Evolutionary conservation across 345 rosid genomes (phyloP).

Genomic region (Theobroma cacao): DNA sequence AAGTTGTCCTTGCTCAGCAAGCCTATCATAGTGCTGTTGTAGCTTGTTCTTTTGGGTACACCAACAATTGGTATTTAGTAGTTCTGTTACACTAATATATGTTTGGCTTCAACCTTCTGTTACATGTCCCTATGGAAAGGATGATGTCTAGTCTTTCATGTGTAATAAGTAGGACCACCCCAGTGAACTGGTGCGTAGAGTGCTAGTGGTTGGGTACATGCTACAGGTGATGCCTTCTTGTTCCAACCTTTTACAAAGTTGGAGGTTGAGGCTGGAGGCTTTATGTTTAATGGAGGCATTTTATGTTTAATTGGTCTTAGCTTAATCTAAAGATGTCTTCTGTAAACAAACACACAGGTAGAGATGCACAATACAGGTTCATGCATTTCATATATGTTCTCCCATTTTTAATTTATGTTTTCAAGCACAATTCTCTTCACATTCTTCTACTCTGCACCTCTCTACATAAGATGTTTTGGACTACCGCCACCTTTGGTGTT

Average conservation of each 20-base stretch:
- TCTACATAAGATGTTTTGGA: neutral
- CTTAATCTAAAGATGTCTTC: neutral
- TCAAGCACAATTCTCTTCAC: neutral
- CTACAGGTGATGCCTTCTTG: neutral
- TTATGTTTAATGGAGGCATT: neutral
- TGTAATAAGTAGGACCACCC: neutral
- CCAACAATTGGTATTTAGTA: neutral
- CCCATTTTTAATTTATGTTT: neutral
- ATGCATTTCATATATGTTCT: neutral
- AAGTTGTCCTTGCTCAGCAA: neutral
- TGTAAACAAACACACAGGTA: neutral
- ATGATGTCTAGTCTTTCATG: neutral
- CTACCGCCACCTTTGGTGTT: neutral
- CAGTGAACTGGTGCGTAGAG: neutral
- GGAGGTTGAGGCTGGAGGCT: neutral
- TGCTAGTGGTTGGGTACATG: neutral
- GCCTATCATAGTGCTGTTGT: neutral
- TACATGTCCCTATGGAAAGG: neutral
- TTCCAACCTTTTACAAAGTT: neutral
- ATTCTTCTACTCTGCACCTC: neutral
- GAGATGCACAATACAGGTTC: neutral
- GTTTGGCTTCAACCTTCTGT: neutral
- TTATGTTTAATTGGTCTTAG: neutral
- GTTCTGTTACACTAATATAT: neutral
- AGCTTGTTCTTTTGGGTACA: neutral